Evolutionary conservation across 345 rosid genomes (phyloP).

Genomic region (Eucalyptus shirleyi): DNA sequence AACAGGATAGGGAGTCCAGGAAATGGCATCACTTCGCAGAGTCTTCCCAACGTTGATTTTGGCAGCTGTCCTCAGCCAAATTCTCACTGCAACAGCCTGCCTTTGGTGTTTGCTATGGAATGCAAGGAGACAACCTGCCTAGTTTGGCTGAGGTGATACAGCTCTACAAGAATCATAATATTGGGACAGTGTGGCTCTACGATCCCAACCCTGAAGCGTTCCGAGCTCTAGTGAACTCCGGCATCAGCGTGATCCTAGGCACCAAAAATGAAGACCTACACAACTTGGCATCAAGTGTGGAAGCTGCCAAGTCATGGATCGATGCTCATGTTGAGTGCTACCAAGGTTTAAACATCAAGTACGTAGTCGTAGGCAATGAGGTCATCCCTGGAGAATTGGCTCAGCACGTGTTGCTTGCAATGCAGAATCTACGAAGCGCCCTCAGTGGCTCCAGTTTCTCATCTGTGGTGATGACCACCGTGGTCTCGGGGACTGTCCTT

Average conservation of each 20-base stretch:
- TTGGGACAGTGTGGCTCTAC: conserved; percentile 11
- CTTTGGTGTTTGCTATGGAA: conserved; percentile 21
- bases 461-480: conserved; percentile 6
- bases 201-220: conserved; percentile 16
- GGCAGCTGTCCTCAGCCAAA: background rate
- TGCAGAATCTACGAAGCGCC: conserved; percentile 7
- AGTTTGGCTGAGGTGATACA: conserved; percentile 11
- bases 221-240: conserved; percentile 6
- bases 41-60: background rate
- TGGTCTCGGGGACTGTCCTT: background rate
- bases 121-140: conserved; percentile 25
- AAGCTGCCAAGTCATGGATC: conserved; percentile 11
- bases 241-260: conserved; percentile 7
- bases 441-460: background rate
- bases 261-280: conserved; percentile 13
- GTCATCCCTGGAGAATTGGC: conserved; percentile 10
- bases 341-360: conserved; percentile 3
- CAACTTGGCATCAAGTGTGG: background rate
- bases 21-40: background rate
- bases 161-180: conserved; percentile 3
- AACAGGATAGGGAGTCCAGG: background rate
- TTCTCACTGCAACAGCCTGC: background rate
- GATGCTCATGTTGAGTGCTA: conserved; percentile 6
- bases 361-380: conserved; percentile 27
- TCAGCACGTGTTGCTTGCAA: background rate